Conservation (phyloP, 768 basidiomycete genomes). For the Pisolithus sp. region DNA sequence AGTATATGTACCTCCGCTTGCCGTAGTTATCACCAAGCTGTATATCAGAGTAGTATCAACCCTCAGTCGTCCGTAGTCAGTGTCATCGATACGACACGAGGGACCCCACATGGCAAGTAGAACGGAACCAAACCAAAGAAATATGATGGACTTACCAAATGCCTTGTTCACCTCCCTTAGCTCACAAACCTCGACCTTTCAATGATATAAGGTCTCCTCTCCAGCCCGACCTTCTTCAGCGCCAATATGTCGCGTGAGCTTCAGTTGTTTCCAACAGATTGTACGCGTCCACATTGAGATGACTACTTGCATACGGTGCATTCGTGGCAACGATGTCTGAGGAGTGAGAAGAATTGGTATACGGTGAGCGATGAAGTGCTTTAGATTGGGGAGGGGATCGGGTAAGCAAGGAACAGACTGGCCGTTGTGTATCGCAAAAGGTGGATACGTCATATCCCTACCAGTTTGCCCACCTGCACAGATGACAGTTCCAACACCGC, state of each 20-base stretch:
- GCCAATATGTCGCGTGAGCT: constrained; percentile 60
- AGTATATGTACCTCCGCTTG: constrained; percentile 65
- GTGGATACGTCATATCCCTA: constrained; percentile 50
- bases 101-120: too few relatives aligned
- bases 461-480: constrained; percentile 43
- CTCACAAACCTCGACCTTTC: constrained; percentile 65
- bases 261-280: constrained; percentile 71
- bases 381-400: not conserved
- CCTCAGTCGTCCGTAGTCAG: not conserved
- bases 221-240: constrained; percentile 44
- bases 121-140: not conserved
- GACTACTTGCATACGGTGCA: constrained; percentile 59
- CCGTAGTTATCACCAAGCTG: constrained; percentile 72
- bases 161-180: constrained; percentile 63
- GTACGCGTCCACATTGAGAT: constrained; percentile 60
- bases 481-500: constrained; percentile 37
- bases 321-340: constrained; percentile 59
- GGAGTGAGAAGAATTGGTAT: constrained; percentile 44
- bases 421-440: constrained; percentile 73
- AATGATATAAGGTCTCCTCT: constrained; percentile 65
- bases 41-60: constrained; percentile 11
- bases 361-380: too few relatives aligned
- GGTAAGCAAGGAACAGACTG: constrained; percentile 6
- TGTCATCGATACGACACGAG: too few relatives aligned
- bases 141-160: constrained; percentile 51